Percentiles rank a stretch among this genome's conserved stretches.
Evolutionary conservation across 192 early-diverging fungal species (phyloP).

Genomic region (Phlyctochytrium bullatum): DNA sequence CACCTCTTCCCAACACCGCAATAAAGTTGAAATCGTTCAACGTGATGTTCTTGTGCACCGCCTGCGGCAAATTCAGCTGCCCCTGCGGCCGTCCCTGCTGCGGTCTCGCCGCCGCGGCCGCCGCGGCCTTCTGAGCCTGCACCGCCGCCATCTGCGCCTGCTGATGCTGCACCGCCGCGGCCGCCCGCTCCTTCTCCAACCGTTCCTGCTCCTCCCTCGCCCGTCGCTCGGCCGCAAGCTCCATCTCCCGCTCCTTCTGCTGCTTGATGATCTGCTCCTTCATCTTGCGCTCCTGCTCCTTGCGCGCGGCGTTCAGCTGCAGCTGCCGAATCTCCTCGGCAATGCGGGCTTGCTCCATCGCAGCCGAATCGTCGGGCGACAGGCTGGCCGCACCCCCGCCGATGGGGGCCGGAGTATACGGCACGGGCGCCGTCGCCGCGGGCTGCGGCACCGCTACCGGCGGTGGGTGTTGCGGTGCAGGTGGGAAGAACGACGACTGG

Average conservation of each 20-base stretch:
- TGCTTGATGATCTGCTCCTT: not conserved
- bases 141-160: slow-evolving; percentile 1
- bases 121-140: too few relatives aligned
- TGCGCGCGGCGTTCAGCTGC: not conserved
- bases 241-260: not conserved
- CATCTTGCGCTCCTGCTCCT: not conserved
- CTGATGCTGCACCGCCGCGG: not conserved
- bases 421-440: slow-evolving; percentile 3
- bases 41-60: too few relatives aligned
- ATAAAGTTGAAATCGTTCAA: slow-evolving; percentile 74
- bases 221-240: not conserved
- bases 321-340: slow-evolving; percentile 4
- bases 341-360: too few relatives aligned
- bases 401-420: not conserved
- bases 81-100: too few relatives aligned
- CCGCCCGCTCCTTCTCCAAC: not conserved
- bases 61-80: too few relatives aligned
- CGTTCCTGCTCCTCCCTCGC: not conserved
- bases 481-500: too few relatives aligned
- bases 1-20: slow-evolving; percentile 71
- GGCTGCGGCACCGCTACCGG: slow-evolving; percentile 4
- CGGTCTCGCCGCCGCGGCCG: too few relatives aligned
- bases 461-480: slow-evolving; percentile 35
- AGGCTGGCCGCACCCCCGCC: not conserved
- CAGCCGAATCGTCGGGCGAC: not conserved